Conservation (phyloP, 441 rosid species). For the Eruca vesicaria region DNA sequence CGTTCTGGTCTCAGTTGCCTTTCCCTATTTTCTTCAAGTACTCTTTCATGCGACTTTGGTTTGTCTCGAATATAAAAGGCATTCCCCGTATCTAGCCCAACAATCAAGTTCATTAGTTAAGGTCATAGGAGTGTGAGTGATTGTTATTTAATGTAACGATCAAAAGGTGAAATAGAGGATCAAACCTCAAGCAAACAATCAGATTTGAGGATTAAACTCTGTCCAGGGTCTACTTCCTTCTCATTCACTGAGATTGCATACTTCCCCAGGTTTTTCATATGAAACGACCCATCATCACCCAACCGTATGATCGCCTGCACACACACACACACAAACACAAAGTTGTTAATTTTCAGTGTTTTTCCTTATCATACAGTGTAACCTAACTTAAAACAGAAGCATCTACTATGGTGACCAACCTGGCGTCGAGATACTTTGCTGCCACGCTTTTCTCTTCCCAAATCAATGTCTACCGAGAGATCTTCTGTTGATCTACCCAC, state of each 20-base stretch:
- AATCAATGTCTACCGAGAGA: constrained; percentile 78
- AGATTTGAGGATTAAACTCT: constrained; percentile 54
- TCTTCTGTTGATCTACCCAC: constrained; percentile 90
- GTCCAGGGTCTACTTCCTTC: constrained; percentile 69
- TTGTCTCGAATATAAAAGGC: constrained; percentile 78
- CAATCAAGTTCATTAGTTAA: neutral
- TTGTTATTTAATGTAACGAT: constrained; percentile 3
- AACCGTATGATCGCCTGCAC: constrained; percentile 68
- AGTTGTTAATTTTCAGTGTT: neutral
- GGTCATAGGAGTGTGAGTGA: neutral
- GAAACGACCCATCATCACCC: constrained; percentile 68
- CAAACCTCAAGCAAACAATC: constrained; percentile 82
- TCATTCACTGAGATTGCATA: constrained; percentile 60
- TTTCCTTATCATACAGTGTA: neutral
- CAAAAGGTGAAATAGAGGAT: constrained; percentile 5
- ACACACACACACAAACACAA: constrained; percentile 1
- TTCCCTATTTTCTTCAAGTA: constrained; percentile 42
- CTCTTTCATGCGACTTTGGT: constrained; percentile 48
- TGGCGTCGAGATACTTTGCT: constrained; percentile 92
- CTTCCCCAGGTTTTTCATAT: constrained; percentile 80
- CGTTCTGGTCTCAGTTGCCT: neutral
- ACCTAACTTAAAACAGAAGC: neutral
- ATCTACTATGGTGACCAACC: constrained; percentile 41
- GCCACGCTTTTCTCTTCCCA: constrained; percentile 70
- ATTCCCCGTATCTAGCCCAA: constrained; percentile 73